These are phyloP conservation scores for Sporisorium iseilematis-ciliati DNA, from an alignment of 1,284 basidiomycete genomes.

Conservation along the genomic window DNA sequence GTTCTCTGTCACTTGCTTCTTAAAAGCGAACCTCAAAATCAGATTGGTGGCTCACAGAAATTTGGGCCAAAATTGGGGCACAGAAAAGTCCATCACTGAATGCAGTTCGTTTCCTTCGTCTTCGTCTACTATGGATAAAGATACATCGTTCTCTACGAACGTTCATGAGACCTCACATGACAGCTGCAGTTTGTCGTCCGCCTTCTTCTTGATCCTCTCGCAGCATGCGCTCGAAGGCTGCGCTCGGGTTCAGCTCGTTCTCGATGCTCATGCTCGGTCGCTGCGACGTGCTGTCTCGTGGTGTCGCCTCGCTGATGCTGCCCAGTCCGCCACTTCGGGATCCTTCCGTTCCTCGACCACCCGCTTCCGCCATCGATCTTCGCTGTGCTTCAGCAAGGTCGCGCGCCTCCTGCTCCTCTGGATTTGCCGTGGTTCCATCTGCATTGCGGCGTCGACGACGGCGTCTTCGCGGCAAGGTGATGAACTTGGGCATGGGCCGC, in stretches of 20 bases:
- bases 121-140: too few relatives aligned
- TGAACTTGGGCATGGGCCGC: conserved; percentile 73
- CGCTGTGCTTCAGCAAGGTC: conserved; percentile 64
- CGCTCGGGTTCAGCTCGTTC: conserved; percentile 51
- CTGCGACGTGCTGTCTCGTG: conserved; percentile 26
- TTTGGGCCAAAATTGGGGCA: too few relatives aligned
- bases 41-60: too few relatives aligned
- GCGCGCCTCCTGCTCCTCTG: conserved; percentile 53
- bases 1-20: too few relatives aligned
- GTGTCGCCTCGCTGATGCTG: conserved; percentile 10
- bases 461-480: conserved; percentile 66
- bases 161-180: conserved; percentile 20
- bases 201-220: conserved; percentile 55
- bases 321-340: not conserved
- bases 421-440: conserved; percentile 38
- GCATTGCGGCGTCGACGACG: conserved; percentile 54
- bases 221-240: conserved; percentile 61
- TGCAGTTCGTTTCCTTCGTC: too few relatives aligned
- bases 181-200: conserved; percentile 29
- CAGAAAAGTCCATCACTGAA: too few relatives aligned
- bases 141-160: not conserved
- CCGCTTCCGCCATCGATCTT: conserved; percentile 55
- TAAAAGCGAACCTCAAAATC: too few relatives aligned
- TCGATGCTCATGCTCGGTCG: conserved; percentile 45
- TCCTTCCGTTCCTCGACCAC: conserved; percentile 10